Evolutionary conservation across 306 rosid genomes (phyloP).

Genomic region (Canavalia gladiata): DNA sequence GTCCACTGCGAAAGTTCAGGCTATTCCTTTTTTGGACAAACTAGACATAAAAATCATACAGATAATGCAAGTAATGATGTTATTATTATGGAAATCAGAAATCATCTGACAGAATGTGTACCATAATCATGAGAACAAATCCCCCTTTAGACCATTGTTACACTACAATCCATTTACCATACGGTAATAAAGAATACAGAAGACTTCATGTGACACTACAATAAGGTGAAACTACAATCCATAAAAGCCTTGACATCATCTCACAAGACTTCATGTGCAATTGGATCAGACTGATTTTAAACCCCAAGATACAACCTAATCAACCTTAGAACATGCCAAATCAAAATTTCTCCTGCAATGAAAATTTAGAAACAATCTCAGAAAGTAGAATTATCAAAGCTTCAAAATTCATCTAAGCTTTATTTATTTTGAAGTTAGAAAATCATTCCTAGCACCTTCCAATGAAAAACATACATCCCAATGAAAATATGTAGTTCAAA

Average conservation of each 20-base stretch:
- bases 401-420: neutral
- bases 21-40: neutral
- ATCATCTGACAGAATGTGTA: conserved; percentile 6
- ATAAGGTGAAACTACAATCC: neutral
- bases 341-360: conserved; percentile 35
- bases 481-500: too few species aligned
- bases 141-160: conserved; percentile 14
- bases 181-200: conserved; percentile 37
- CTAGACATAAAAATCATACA: conserved; percentile 8
- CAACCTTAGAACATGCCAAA: conserved; percentile 29
- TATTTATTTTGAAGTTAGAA: too few species aligned
- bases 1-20: neutral
- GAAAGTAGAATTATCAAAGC: conserved; percentile 7
- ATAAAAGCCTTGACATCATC: conserved; percentile 10
- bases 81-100: conserved; percentile 26
- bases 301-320: conserved; percentile 31
- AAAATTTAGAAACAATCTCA: conserved; percentile 27
- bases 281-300: conserved; percentile 36
- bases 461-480: too few species aligned
- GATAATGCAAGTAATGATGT: conserved; percentile 34
- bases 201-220: too few species aligned
- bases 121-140: conserved; percentile 21
- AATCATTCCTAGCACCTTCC: too few species aligned
- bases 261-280: conserved; percentile 30
- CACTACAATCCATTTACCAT: conserved; percentile 33